phyloP scores from a whole-genome alignment of 805 yeast genomes.

The Pichia gijzeniarum region DNA sequence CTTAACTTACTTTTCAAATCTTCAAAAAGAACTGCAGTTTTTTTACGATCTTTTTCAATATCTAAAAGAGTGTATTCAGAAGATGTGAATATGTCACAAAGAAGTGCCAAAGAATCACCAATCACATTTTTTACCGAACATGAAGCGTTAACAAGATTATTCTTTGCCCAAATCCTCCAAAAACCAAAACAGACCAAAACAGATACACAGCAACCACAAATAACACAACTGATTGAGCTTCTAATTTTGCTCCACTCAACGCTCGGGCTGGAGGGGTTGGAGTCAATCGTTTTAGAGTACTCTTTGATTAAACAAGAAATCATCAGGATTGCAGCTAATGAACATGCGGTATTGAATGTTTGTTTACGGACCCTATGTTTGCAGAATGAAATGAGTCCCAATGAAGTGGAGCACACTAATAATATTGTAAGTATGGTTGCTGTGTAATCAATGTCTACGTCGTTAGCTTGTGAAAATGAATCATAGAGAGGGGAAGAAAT shows the following conservation, averaged over 20 bases:
- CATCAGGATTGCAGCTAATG: conserved; percentile 64
- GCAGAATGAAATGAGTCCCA: conserved; percentile 62
- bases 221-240: conserved; percentile 52
- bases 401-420: conserved; percentile 39
- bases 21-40: conserved; percentile 27
- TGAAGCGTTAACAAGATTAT: conserved; percentile 1
- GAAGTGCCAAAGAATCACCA: conserved; percentile 42
- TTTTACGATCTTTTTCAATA: not conserved
- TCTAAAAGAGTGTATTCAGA: conserved; percentile 30
- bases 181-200: conserved; percentile 54
- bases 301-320: conserved; percentile 70
- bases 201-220: conserved; percentile 53
- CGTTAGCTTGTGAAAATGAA: not conserved
- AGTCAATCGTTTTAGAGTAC: conserved; percentile 47
- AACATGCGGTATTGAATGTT: conserved; percentile 76
- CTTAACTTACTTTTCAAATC: conserved; percentile 36
- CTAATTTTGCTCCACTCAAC: conserved; percentile 50
- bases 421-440: conserved; percentile 6
- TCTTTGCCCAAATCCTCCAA: conserved; percentile 30
- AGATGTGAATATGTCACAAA: conserved; percentile 37
- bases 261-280: conserved; percentile 31
- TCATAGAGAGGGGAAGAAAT: not conserved
- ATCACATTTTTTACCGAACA: conserved; percentile 32
- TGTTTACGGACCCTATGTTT: conserved; percentile 62
- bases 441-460: not conserved